These are phyloP conservation scores for Starmera dryadoides DNA, from an alignment of 805 yeast genomes.

Conservation along the genomic window DNA sequence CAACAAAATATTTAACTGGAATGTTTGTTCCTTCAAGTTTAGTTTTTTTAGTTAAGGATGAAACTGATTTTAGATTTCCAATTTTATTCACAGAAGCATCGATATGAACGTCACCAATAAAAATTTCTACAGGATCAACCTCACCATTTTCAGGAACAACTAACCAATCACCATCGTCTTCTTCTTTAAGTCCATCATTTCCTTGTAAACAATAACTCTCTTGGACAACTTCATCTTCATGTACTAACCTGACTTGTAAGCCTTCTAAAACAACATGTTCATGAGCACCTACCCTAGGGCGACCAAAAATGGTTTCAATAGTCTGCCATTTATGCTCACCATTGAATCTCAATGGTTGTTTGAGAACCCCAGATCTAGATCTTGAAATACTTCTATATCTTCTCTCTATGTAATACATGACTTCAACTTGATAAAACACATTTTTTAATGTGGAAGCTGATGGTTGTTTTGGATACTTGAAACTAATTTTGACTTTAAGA, in stretches of 20 bases:
- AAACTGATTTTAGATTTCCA: not conserved
- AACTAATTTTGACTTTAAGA: constrained; percentile 16
- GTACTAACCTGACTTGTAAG: constrained; percentile 13
- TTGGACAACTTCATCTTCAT: constrained; percentile 1
- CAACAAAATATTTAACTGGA: constrained; percentile 8
- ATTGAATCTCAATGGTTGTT: constrained; percentile 22
- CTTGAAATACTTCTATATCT: constrained; percentile 21
- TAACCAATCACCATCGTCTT: constrained; percentile 16
- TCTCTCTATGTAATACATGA: constrained; percentile 25
- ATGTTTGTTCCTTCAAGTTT: constrained; percentile 2
- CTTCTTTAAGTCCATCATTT: constrained; percentile 2
- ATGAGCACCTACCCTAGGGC: constrained; percentile 15
- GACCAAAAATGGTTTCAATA: constrained; percentile 7
- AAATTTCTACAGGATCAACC: constrained; percentile 9
- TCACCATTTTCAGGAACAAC: constrained; percentile 13
- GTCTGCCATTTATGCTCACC: constrained; percentile 13
- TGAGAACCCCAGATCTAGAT: constrained; percentile 24
- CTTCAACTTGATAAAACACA: constrained; percentile 23
- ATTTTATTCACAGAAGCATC: constrained; percentile 7
- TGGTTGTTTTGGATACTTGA: constrained; percentile 16
- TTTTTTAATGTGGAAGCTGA: constrained; percentile 8
- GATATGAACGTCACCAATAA: constrained; percentile 16
- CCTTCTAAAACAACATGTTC: constrained; percentile 19
- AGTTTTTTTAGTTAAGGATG: constrained; percentile 1
- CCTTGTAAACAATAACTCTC: not conserved